Evolutionary conservation across 2,329 filamentous ascomycete genomes (phyloP), one percentile per base, ranked within the genome.

Genomic region (Fusarium acutatum): DNA sequence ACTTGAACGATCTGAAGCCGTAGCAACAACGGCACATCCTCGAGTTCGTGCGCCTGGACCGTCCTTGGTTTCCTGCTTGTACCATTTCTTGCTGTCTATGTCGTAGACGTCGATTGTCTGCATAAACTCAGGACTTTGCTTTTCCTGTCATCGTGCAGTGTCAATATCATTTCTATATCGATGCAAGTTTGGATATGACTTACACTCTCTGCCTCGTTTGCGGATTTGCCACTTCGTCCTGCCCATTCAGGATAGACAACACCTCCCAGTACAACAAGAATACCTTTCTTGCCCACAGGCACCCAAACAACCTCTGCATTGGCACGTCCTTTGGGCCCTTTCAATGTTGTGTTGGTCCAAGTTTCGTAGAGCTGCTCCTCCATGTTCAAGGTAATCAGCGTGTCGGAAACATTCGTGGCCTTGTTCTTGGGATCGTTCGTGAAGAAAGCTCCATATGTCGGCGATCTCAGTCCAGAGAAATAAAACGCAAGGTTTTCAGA

Each of bases 231-330:
- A 26, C 26, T 72, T 14, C n/a, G 41, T 28, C 70, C 68, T 1
- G 76, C 74, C 81, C 86, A 91, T 30, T 88, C 84, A 0, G 91
- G 90, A 77, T 89, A 85, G 1, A 86, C 89, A 6, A 94, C 94
- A 18, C 94, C 94, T 12, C 93, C 94, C 1, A 97, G 83, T 7
- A 92, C 93, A 2, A 97, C 86, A 14, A 97, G 84, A 49, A 96
- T 91, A 3, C 94, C 94, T 75, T 94, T 85, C 22, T 88, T 83
- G 7, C 94, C 93, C 49, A 95, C 93, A 3, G 94, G 94, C 2
- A 97, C 87, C 91, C 92, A 94, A 2, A 92, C 90, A 3, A 92
- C 83, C 65, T 92, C 91, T 0, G 91, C 86, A 73, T 88, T 90
- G 8, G 90, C 89, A 22, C 92, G 87, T 2, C 87, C 87, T 9